Percentiles rank a stretch among this genome's conserved stretches.
Conservation (phyloP, 176 grass and related monocot genomes). For the Ampelocalamus luodianensis region DNA sequence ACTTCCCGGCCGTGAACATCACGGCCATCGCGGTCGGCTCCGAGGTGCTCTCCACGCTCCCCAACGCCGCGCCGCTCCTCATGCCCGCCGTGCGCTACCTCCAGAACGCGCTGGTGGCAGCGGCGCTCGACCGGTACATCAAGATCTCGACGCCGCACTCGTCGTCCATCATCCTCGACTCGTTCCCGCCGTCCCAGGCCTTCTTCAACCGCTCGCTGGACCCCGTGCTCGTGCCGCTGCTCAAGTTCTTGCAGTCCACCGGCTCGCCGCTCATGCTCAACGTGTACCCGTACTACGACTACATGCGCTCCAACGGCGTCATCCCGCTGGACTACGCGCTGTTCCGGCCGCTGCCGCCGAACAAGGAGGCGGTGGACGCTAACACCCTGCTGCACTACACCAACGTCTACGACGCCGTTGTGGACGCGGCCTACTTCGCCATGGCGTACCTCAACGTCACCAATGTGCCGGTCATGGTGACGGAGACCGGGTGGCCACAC, state of each 20-base stretch:
- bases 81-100: slow-evolving; percentile 84
- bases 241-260: slow-evolving; percentile 86
- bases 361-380: slow-evolving; percentile 97
- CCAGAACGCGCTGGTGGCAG: slow-evolving; percentile 88
- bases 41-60: slow-evolving; percentile 80
- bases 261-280: slow-evolving; percentile 83
- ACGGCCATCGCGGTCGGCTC: slow-evolving; percentile 87
- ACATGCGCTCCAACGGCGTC: slow-evolving; percentile 95
- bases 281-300: slow-evolving; percentile 98
- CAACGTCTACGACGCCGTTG: slow-evolving; percentile 89
- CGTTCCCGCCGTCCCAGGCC: slow-evolving; percentile 93
- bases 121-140: slow-evolving; percentile 78
- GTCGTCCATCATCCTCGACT: slow-evolving; percentile 96
- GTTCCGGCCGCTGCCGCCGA: slow-evolving; percentile 86
- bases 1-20: slow-evolving; percentile 86
- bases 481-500: slow-evolving; percentile 96
- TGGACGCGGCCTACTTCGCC: slow-evolving; percentile 94
- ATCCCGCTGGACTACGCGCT: slow-evolving; percentile 94
- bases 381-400: slow-evolving; percentile 98
- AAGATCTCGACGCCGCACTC: slow-evolving; percentile 93
- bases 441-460: slow-evolving; percentile 96
- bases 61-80: slow-evolving; percentile 70
- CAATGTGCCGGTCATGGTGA: slow-evolving; percentile 83
- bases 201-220: slow-evolving; percentile 99
- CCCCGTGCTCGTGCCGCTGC: slow-evolving; percentile 61